Conservation (phyloP, 2,329 filamentous ascomycete genomes). For the Akanthomyces dipterigenus region DNA sequence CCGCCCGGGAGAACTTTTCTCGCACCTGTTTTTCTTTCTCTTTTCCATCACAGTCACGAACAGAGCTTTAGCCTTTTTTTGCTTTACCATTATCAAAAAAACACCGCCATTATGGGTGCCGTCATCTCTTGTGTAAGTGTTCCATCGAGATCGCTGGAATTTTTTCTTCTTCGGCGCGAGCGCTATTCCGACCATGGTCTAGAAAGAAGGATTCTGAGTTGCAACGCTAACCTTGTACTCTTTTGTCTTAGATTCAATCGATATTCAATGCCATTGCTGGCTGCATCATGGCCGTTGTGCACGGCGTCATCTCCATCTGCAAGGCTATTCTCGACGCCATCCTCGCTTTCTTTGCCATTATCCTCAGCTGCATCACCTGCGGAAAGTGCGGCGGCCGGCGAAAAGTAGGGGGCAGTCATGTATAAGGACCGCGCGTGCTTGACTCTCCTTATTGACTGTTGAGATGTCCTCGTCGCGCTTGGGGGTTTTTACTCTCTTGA, state of each 20-base stretch:
- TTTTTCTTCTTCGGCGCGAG: not conserved
- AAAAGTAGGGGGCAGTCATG: constrained; percentile 13
- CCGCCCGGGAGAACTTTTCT: not conserved
- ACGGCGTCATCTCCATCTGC: constrained; percentile 58
- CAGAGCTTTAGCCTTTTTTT: not conserved
- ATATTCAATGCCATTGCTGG: constrained; percentile 58
- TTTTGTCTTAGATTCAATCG: constrained; percentile 43
- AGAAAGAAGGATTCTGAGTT: not conserved
- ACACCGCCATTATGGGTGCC: constrained; percentile 58
- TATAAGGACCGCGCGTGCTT: not conserved
- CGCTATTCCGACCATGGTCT: not conserved
- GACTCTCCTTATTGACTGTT: not conserved
- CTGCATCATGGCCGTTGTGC: constrained; percentile 61
- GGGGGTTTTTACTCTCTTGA: not conserved
- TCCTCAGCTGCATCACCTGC: constrained; percentile 60
- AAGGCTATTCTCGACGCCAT: constrained; percentile 62
- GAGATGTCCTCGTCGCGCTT: not conserved
- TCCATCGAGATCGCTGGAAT: not conserved
- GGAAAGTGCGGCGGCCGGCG: constrained; percentile 31
- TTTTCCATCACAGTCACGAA: not conserved
- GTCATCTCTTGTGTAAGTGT: constrained; percentile 74
- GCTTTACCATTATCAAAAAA: not conserved
- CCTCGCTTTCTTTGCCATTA: constrained; percentile 56
- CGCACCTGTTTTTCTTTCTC: not conserved
- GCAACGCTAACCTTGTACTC: not conserved